Evolutionary conservation across 345 rosid species (phyloP), one percentile per base, ranked within the genome.

Genomic region (Microcos paniculata): DNA sequence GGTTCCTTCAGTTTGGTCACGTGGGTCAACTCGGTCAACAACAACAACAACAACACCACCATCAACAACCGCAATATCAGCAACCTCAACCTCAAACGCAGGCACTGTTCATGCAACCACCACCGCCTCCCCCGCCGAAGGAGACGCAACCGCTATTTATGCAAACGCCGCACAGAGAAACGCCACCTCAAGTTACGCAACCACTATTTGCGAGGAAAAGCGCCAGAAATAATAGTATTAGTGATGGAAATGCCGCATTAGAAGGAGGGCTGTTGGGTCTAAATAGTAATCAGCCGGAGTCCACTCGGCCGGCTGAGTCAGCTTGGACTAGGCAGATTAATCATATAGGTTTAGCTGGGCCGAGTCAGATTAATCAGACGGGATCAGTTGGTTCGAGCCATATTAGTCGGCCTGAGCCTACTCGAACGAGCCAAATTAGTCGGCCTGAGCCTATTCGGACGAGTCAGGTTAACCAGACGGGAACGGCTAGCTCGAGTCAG

Each of bases 1-100:
- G 87, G 49, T 49, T 89, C 85, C 87, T 90, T 84, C 96, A 86
- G 77, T 78, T 88, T 74, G 91, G 85, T 0, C 87, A 83, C 21
- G 72, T 80, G 59, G 53, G 18, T 75, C 78, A 87, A 75, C 78
- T 87, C 71, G 85, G 86, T 1, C 77, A 64, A 11, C 53, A 49
- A 21, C 48, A 42, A 23, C 72, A 8, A 15, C 66, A 45, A 2
- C 61, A 49, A 7, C 71, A 76, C 14, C 30, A 16, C 18, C 45
- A 21, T 9, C 72, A 66, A 26, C 18, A 24, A 13, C 78, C 58
- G 9, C 58, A 79, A 23, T 57, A 74, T 58, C 77, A 66, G 8
- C 71, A 56, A 4, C 67, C 57, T 12, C 78, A 70, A 14, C 77
- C 42, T 52, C 78, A 76, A 46, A 8, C 76, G 35, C 82, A 76